A percentile compares a stretch with the other conserved stretches of the same genome.
Evolutionary conservation across 768 basidiomycete species (phyloP).

Genomic region (Paxillus rubicundulus): DNA sequence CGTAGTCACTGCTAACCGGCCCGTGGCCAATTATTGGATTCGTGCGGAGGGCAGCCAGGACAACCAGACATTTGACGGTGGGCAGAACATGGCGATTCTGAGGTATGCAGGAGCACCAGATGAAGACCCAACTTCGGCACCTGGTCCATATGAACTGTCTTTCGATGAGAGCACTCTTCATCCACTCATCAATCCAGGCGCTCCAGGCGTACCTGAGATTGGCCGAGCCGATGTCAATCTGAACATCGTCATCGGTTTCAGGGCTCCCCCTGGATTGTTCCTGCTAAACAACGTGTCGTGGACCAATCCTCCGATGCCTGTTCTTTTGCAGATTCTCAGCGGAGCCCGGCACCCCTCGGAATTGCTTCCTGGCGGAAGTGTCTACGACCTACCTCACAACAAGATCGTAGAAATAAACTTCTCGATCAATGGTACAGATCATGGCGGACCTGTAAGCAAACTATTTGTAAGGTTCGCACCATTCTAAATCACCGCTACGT

Average conservation of each 20-base stretch:
- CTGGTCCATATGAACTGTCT: constrained; percentile 24
- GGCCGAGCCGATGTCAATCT: constrained; percentile 44
- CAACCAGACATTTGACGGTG: constrained; percentile 28
- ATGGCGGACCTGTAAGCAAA: constrained; percentile 31
- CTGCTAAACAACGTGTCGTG: constrained; percentile 34
- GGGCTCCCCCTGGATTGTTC: neutral
- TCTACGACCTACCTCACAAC: constrained; percentile 46
- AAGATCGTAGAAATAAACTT: constrained; percentile 47
- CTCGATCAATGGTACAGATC: constrained; percentile 28
- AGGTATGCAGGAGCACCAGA: constrained; percentile 46
- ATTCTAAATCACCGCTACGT: neutral
- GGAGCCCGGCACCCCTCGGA: constrained; percentile 46
- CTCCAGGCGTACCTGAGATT: constrained; percentile 37
- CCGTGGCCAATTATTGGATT: constrained; percentile 55
- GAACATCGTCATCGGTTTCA: constrained; percentile 15
- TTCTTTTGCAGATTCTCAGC: constrained; percentile 58
- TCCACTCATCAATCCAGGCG: constrained; percentile 29
- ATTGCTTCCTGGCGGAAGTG: constrained; percentile 47
- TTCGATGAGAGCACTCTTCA: constrained; percentile 43
- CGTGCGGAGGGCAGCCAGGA: constrained; percentile 37
- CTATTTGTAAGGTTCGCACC: neutral
- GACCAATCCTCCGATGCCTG: constrained; percentile 43
- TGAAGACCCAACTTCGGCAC: constrained; percentile 41
- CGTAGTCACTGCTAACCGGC: constrained; percentile 45
- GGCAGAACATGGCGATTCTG: constrained; percentile 50